Evolutionary conservation across 208 protist species (phyloP).

Genomic region (Borovskyia barvae): DNA sequence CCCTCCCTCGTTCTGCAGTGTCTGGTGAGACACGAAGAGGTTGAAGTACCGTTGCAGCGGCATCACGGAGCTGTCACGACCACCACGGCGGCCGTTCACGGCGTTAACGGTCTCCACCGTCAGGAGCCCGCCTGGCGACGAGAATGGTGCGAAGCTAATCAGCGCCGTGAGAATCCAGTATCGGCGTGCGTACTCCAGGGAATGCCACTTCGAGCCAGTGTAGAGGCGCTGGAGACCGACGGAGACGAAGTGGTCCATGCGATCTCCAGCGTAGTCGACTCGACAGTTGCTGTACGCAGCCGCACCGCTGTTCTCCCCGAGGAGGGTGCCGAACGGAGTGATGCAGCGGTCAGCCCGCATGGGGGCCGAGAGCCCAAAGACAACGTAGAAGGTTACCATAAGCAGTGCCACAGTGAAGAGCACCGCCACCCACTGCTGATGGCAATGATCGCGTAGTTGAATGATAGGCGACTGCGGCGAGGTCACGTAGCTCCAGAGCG

Average conservation of each 20-base stretch:
- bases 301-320: conserved; percentile 54
- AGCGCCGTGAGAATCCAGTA: conserved; percentile 54
- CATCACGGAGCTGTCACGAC: conserved; percentile 12
- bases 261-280: conserved; percentile 30
- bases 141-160: conserved; percentile 29
- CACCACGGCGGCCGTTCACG: conserved; percentile 21
- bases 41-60: conserved; percentile 32
- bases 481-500: conserved; percentile 39
- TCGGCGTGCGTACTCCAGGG: conserved; percentile 67
- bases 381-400: conserved; percentile 46
- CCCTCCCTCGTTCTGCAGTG: neutral
- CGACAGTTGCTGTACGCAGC: conserved; percentile 78
- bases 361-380: conserved; percentile 36
- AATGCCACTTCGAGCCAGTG: conserved; percentile 64
- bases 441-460: conserved; percentile 61
- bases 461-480: conserved; percentile 45
- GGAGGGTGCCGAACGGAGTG: conserved; percentile 49
- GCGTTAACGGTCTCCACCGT: conserved; percentile 6
- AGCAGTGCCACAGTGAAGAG: conserved; percentile 50
- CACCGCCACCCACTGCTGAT: conserved; percentile 65
- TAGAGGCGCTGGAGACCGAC: conserved; percentile 44
- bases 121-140: conserved; percentile 21
- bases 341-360: conserved; percentile 27
- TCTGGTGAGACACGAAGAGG: conserved; percentile 14
- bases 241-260: conserved; percentile 57